Percentiles rank a stretch among this genome's conserved stretches.
These are phyloP conservation scores for Fusarium brachygibbosum DNA, from an alignment of 2,329 filamentous ascomycete species.

Conservation along the genomic window DNA sequence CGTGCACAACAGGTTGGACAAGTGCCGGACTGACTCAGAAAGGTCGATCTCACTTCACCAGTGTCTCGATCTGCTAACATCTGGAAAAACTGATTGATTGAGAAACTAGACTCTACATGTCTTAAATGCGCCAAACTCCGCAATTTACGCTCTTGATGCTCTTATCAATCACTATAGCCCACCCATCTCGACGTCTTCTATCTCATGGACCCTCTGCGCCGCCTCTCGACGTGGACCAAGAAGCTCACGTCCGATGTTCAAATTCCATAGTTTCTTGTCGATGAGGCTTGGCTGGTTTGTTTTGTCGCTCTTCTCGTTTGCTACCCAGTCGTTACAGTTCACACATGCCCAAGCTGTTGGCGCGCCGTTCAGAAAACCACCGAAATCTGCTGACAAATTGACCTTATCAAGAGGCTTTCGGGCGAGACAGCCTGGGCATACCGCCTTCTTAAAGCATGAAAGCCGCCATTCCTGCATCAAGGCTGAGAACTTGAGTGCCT, in stretches of 20 bases:
- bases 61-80: neutral
- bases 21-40: constrained; percentile 2
- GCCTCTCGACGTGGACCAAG: constrained; percentile 11
- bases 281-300: constrained; percentile 39
- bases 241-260: constrained; percentile 9
- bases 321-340: constrained; percentile 52
- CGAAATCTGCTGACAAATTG: constrained; percentile 36
- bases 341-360: constrained; percentile 53
- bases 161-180: neutral
- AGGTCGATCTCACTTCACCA: constrained; percentile 20
- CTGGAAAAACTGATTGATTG: constrained; percentile 15
- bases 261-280: constrained; percentile 36
- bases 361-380: constrained; percentile 21
- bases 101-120: constrained; percentile 16
- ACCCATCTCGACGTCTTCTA: constrained; percentile 21
- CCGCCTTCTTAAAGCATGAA: constrained; percentile 38
- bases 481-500: constrained; percentile 41
- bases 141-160: constrained; percentile 7
- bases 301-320: constrained; percentile 44
- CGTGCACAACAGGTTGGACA: constrained; percentile 6
- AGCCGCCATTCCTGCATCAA: constrained; percentile 49
- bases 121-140: constrained; percentile 29
- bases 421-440: constrained; percentile 53
- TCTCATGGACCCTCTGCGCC: constrained; percentile 3
- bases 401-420: constrained; percentile 22